Base-by-base conservation (phyloP, 768 basidiomycete genomes). In the Mycena latifolia region DNA sequence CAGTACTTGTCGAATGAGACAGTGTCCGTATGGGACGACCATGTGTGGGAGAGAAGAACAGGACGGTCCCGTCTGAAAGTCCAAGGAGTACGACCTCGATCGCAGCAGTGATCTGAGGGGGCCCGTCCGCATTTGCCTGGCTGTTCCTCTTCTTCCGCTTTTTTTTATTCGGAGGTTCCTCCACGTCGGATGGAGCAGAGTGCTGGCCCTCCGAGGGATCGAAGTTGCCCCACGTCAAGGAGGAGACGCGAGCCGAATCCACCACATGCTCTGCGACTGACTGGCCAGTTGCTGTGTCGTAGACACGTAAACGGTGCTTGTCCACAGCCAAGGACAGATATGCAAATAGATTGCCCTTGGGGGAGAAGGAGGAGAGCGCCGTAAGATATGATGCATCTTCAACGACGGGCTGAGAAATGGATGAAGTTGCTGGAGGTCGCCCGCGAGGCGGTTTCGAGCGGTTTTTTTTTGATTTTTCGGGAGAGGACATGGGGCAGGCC, bases 241-340 rank as follows among this genome's bases (percentile, higher is more conserved):
- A 75, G 41, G 87, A 84, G 45, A 90, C 85, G 48, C 87, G 84
- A 61, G 85, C 85, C 27, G 80, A 80, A 37, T 89, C 86, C 22
- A 90, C 73, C 20, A 82, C 81, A 76, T 88, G 78, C 74, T 92
- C 89, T 5, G 88, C 85, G 24, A 86, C 76, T 33, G 86, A 82
- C 66, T 84, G 82, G 39, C 82, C 84, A n/a, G 86, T 81, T 10
- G 80, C 69, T 11, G 87, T 85, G 73, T 89, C 84, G 75, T 89
- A 90, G 41, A 91, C 81, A 71, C 89, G 88, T 61, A 91, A 77
- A 48, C 89, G 85, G 73, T 92, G 89, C 76, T 90, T 92, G 82
- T 92, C 90, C 55, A 92, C 82, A 3, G 89, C 85, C 25, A 91
- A 82, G 12, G 89, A 89, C 29, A 90, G 76, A 56, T 88, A 83